A percentile compares a stretch with the other conserved stretches of the same genome.
Evolutionary conservation across 2,329 filamentous ascomycete species (phyloP).

Genomic region (Periglandula ipomoeae): DNA sequence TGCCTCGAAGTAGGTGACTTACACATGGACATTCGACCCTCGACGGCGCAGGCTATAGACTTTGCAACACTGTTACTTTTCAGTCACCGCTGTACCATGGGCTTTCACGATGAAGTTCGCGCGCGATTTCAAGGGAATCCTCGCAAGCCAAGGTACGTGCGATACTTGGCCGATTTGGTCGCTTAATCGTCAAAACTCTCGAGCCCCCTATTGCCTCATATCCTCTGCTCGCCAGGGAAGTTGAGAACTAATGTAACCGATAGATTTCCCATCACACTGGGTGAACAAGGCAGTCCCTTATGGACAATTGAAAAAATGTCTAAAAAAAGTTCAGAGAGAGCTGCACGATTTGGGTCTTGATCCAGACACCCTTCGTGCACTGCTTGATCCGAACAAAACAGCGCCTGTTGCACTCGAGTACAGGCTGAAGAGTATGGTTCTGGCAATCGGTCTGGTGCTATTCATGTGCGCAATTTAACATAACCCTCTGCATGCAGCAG

Average conservation of each 20-base stretch:
- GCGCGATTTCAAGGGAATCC: constrained; percentile 61
- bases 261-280: constrained; percentile 64
- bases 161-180: not conserved
- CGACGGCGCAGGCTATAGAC: not conserved
- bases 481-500: constrained; percentile 16
- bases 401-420: constrained; percentile 43
- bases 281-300: constrained; percentile 73
- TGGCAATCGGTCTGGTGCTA: not conserved
- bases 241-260: too few species aligned
- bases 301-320: constrained; percentile 77
- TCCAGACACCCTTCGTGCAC: constrained; percentile 55
- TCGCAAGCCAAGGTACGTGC: constrained; percentile 49
- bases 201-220: not conserved
- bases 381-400: constrained; percentile 45
- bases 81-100: not conserved
- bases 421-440: constrained; percentile 38
- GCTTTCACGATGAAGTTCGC: constrained; percentile 68
- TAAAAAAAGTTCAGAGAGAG: constrained; percentile 70
- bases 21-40: not conserved
- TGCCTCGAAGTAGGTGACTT: not conserved
- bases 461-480: not conserved
- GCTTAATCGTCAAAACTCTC: not conserved
- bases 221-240: too few species aligned
- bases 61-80: not conserved
- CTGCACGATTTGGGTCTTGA: constrained; percentile 63